These are phyloP conservation scores for Fusarium bulbicola DNA, from an alignment of 2,329 filamentous ascomycete species.

Conservation along the genomic window DNA sequence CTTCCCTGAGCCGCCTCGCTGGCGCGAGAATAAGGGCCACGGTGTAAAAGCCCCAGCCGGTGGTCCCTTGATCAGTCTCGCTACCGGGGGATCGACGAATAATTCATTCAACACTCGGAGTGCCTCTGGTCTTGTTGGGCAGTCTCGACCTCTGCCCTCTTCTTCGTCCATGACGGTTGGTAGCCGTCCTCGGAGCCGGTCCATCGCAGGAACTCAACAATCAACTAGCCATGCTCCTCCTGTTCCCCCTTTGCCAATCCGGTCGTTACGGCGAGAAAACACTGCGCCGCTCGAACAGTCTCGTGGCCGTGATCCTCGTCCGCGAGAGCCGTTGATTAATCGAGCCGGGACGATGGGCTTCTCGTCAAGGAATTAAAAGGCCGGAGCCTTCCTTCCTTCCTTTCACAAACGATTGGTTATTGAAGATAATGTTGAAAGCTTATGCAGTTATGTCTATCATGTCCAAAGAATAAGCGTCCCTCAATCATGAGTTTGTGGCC, in stretches of 20 bases:
- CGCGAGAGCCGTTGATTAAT: slow-evolving; percentile 46
- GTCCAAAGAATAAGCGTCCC: slow-evolving; percentile 3
- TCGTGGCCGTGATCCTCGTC: slow-evolving; percentile 41
- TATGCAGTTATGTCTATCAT: slow-evolving; percentile 32
- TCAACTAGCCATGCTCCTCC: slow-evolving; percentile 31
- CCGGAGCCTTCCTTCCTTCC: neutral
- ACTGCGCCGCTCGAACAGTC: slow-evolving; percentile 32
- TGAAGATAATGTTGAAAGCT: slow-evolving; percentile 25
- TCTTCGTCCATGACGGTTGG: slow-evolving; percentile 23
- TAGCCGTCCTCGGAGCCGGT: slow-evolving; percentile 41
- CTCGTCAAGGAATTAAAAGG: slow-evolving; percentile 24
- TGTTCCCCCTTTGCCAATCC: slow-evolving; percentile 42
- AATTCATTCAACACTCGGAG: slow-evolving; percentile 16
- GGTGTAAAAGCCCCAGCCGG: slow-evolving; percentile 53
- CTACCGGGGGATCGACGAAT: slow-evolving; percentile 44
- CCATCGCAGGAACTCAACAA: slow-evolving; percentile 30
- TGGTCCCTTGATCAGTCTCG: slow-evolving; percentile 58
- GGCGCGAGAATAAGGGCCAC: slow-evolving; percentile 61
- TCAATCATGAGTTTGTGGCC: neutral
- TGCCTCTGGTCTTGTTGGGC: slow-evolving; percentile 30
- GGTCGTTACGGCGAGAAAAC: slow-evolving; percentile 42
- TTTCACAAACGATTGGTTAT: neutral
- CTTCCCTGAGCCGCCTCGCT: slow-evolving; percentile 70
- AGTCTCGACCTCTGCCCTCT: slow-evolving; percentile 23
- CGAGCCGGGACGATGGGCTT: slow-evolving; percentile 40